Evolutionary conservation across 306 rosid genomes (phyloP), one percentile per base, ranked within the genome.

Genomic region (Trichosanthes cucumerina): DNA sequence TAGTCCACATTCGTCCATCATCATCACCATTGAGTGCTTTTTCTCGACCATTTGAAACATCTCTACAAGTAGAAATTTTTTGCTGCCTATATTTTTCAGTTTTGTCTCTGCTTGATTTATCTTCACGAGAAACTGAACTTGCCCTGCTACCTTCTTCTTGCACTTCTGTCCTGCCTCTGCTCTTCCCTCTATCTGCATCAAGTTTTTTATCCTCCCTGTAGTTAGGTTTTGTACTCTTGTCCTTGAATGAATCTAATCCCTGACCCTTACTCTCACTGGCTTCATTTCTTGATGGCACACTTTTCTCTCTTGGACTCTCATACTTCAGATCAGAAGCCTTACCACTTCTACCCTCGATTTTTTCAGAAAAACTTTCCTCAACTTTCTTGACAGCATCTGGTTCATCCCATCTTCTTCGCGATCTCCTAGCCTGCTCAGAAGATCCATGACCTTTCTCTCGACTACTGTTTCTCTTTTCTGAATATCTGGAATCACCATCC

Each of bases 391-490:
- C 88, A 70, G 80, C 64, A 66, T 91, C 98, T 44, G 86, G 82
- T 46, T 93, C 98, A 83, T 96, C 99, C 99, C 99, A 96, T 80
- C 88, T 92, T 87, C 97, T 92, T 78, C 99, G 90, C 3, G 97
- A 83, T 84, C 81, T 95, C 84, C 80, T 90, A 10, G 26, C 81
- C 84, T 82, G 92, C 68, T 89, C 98, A 16, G 92, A 85, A 47
- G 91, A 88, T 34, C 91, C 98, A 66, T 87, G 93, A 13, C 87
- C 84, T 86, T 91, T 92, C 76, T 94, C 98, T 57, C 89, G 81
- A 23, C 90, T 83, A 16, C 83, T 86, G 53, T 92, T 95, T 65
- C 89, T 84, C 90, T 77, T 90, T 54, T 88, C 97, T 1, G 84
- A 85, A 70, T 86, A 80, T 83, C 76, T 90, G 44, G 85, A 86